Conservation (phyloP, 2,329 filamentous ascomycete genomes). For the Trichoderma asperellum region DNA sequence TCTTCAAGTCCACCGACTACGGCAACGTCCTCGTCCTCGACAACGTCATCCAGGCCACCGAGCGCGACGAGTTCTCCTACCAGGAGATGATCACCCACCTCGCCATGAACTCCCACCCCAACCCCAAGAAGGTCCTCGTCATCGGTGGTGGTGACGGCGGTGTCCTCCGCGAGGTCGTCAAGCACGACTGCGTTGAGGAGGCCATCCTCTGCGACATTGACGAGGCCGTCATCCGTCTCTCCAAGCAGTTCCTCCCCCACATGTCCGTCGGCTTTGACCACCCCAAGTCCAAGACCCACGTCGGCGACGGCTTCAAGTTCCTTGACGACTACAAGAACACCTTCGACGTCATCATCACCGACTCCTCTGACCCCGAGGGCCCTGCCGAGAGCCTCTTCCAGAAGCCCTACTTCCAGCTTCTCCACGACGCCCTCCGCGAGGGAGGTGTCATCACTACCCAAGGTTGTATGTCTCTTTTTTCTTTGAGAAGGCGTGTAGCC, state of each 20-base stretch:
- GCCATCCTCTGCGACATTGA: conserved; percentile 98
- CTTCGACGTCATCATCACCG: conserved; percentile 99
- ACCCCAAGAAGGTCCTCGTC: conserved; percentile 97
- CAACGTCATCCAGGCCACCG: conserved; percentile 98
- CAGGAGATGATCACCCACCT: conserved; percentile 99
- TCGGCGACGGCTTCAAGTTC: conserved; percentile 99
- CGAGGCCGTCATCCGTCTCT: conserved; percentile 96
- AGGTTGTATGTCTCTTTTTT: conserved; percentile 94
- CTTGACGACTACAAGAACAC: conserved; percentile 93
- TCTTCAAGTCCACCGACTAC: conserved; percentile 98
- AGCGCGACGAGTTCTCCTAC: conserved; percentile 98
- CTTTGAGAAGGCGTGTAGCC: conserved; percentile 48
- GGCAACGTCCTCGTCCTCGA: conserved; percentile 95
- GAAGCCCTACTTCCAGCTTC: conserved; percentile 97
- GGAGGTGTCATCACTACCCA: conserved; percentile 99
- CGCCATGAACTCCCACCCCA: conserved; percentile 96
- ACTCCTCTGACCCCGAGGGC: conserved; percentile 96
- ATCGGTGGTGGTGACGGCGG: conserved; percentile 97
- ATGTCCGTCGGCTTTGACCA: conserved; percentile 95
- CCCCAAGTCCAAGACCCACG: conserved; percentile 88
- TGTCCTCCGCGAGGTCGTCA: conserved; percentile 97
- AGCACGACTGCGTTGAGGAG: conserved; percentile 97
- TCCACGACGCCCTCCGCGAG: conserved; percentile 85
- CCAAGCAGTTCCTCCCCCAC: conserved; percentile 93
- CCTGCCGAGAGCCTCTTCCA: conserved; percentile 96